Conservation (phyloP, 148 eudicot species). For the Fagopyrum tataricum region DNA sequence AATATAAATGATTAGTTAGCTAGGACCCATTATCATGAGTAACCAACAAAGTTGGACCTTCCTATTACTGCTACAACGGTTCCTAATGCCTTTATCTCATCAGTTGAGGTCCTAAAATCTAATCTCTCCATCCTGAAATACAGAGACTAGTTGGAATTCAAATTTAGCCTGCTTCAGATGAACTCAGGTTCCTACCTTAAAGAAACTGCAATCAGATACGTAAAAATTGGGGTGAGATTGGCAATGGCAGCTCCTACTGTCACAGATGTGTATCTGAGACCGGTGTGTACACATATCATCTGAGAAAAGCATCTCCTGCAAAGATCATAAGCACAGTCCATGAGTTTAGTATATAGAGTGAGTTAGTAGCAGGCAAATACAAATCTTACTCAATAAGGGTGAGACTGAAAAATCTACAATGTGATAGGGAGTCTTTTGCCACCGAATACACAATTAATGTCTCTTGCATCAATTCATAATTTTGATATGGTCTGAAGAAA, state of each 20-base stretch:
- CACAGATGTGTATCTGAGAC: not conserved
- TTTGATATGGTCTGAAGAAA: not conserved
- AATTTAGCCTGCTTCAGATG: not conserved
- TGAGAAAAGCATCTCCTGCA: not conserved
- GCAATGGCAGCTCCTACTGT: not conserved
- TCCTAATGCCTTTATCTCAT: not conserved
- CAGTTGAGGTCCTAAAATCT: not conserved
- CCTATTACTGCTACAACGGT: not conserved
- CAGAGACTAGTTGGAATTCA: not conserved
- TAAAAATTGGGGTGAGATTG: conserved; percentile 1
- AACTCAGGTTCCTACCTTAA: not conserved
- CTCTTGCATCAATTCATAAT: not conserved
- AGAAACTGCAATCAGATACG: not conserved
- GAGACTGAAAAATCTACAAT: not conserved
- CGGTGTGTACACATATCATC: not conserved
- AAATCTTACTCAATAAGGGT: not conserved
- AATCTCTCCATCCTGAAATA: not conserved
- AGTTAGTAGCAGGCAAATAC: not conserved
- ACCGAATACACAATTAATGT: not conserved
- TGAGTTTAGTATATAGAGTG: too few species aligned
- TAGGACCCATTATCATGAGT: not conserved
- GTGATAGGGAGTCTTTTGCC: not conserved
- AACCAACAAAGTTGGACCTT: not conserved
- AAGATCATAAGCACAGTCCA: too few species aligned
- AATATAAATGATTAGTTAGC: too few species aligned